Evolutionary conservation across 176 grass and related monocot genomes (phyloP).

Genomic region (Lolium rigidum): DNA sequence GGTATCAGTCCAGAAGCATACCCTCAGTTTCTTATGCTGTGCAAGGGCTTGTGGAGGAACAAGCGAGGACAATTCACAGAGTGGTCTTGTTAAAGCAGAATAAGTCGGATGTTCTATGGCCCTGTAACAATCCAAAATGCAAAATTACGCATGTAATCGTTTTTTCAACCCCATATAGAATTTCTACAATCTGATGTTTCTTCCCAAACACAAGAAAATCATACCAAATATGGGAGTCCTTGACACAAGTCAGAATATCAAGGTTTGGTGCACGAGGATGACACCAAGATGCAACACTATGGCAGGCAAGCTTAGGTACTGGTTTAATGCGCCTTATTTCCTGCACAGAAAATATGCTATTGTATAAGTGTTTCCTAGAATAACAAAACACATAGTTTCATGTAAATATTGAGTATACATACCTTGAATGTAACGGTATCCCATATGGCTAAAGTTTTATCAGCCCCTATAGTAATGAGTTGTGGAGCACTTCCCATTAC

Average conservation of each 20-base stretch:
- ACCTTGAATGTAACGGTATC: slow-evolving; percentile 99
- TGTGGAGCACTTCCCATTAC: slow-evolving; percentile 95
- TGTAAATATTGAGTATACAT: slow-evolving; percentile 33
- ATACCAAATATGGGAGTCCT: slow-evolving; percentile 99
- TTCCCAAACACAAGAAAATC: slow-evolving; percentile 7
- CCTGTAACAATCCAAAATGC: slow-evolving; percentile 64
- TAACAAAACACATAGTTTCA: slow-evolving; percentile 21
- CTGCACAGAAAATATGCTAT: slow-evolving; percentile 49
- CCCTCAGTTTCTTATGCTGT: slow-evolving; percentile 89
- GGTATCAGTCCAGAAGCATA: slow-evolving; percentile 57
- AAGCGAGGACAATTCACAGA: slow-evolving; percentile 96
- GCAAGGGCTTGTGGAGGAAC: slow-evolving; percentile 92
- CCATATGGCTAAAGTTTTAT: slow-evolving; percentile 99
- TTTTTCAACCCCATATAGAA: slow-evolving; percentile 26
- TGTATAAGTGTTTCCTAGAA: slow-evolving; percentile 29
- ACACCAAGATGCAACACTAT: slow-evolving; percentile 99
- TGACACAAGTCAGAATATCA: slow-evolving; percentile 99
- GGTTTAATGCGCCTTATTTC: slow-evolving; percentile 99
- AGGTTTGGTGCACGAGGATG: slow-evolving; percentile 97
- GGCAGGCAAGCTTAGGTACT: slow-evolving; percentile 95
- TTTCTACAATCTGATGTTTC: slow-evolving; percentile 32
- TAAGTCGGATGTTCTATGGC: slow-evolving; percentile 98
- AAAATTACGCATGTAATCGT: slow-evolving; percentile 23
- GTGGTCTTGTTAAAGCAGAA: slow-evolving; percentile 96
- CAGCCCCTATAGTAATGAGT: slow-evolving; percentile 97